These are phyloP conservation scores for Fusarium beomiforme DNA, from an alignment of 2,329 filamentous ascomycete species.

Conservation along the genomic window DNA sequence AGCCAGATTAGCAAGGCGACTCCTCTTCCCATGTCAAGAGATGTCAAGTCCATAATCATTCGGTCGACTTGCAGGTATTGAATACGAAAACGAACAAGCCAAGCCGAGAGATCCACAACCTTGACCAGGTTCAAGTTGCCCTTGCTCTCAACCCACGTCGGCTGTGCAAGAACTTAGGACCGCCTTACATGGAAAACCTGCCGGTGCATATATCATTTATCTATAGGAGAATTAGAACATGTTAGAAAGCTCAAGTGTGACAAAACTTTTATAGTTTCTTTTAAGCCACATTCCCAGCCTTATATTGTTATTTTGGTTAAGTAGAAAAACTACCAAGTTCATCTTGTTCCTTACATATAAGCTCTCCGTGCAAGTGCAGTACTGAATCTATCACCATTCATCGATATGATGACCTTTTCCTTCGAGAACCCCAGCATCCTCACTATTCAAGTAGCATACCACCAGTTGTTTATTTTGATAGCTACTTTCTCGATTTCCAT, in stretches of 20 bases:
- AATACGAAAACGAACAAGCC: slow-evolving; percentile 23
- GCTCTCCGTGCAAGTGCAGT: background rate
- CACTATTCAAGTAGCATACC: background rate
- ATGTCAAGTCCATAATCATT: background rate
- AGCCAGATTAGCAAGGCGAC: background rate
- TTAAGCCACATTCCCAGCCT: background rate
- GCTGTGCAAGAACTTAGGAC: background rate
- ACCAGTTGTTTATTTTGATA: background rate
- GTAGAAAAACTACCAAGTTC: background rate
- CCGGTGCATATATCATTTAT: background rate
- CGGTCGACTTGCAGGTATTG: background rate
- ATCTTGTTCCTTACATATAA: background rate
- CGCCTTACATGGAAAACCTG: background rate
- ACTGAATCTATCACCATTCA: background rate
- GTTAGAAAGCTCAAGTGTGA: background rate
- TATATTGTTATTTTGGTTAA: too few species aligned
- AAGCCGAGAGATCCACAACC: slow-evolving; percentile 4
- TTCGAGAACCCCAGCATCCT: background rate
- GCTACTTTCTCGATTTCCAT: background rate
- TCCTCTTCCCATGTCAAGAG: slow-evolving; percentile 17
- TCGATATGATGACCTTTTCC: background rate
- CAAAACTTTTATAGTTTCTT: background rate
- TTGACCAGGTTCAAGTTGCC: background rate
- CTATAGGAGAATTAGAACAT: background rate
- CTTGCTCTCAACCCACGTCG: slow-evolving; percentile 7